phyloP scores from a whole-genome alignment of 1,284 basidiomycete genomes.

The Boletellus deceptivus region DNA sequence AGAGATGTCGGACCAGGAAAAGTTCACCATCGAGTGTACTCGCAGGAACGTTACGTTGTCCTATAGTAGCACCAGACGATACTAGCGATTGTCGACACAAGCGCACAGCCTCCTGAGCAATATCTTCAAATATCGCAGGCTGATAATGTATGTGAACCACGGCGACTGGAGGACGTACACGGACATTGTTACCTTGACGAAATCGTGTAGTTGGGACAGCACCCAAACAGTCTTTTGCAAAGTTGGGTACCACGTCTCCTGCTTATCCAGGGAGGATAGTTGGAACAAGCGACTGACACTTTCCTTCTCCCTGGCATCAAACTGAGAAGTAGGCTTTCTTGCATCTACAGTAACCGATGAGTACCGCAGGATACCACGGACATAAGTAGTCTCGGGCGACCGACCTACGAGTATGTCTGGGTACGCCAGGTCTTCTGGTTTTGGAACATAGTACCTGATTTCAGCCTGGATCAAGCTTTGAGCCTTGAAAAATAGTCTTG shows the following conservation, averaged over 20 bases:
- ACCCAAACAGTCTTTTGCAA: conserved; percentile 85
- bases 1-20: conserved; percentile 86
- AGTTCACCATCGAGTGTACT: conserved; percentile 68
- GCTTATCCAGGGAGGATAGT: conserved; percentile 68
- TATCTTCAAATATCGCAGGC: conserved; percentile 90
- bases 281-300: conserved; percentile 65
- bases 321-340: conserved; percentile 40
- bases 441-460: conserved; percentile 78
- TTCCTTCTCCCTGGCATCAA: conserved; percentile 60
- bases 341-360: conserved; percentile 38
- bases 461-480: conserved; percentile 87
- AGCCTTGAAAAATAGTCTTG: conserved; percentile 89
- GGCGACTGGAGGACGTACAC: not conserved
- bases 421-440: conserved; percentile 78
- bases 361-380: not conserved
- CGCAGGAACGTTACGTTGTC: conserved; percentile 44
- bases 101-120: conserved; percentile 86
- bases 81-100: conserved; percentile 80
- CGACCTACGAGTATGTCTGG: conserved; percentile 72
- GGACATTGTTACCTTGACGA: conserved; percentile 70
- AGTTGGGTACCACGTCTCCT: conserved; percentile 88
- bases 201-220: conserved; percentile 82
- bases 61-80: conserved; percentile 64
- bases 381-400: conserved; percentile 20
- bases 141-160: conserved; percentile 31